Evolutionary conservation across 208 protist genomes (phyloP).

Genomic region (Acanthamoeba triangularis): DNA sequence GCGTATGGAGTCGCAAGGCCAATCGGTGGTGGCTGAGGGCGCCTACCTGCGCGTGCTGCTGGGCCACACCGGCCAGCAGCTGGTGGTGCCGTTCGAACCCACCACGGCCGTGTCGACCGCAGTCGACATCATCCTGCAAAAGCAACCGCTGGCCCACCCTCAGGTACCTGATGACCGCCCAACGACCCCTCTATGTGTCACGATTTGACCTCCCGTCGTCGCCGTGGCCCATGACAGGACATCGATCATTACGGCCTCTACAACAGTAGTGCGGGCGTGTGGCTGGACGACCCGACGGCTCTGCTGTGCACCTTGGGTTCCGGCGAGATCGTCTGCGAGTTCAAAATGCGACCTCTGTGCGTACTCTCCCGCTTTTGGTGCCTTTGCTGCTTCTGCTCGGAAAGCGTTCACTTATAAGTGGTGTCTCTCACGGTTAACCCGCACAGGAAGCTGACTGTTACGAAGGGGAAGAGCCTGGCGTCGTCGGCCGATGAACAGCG

Average conservation of each 20-base stretch:
- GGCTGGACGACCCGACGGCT: conserved; percentile 42
- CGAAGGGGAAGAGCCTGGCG: conserved; percentile 11
- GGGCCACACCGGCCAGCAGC: conserved; percentile 40
- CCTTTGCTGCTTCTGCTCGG: too few relatives aligned
- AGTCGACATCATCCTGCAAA: conserved; percentile 45
- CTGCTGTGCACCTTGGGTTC: background rate
- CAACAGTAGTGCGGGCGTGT: background rate
- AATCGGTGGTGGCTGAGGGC: background rate
- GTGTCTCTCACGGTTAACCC: too few relatives aligned
- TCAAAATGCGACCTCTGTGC: conserved; percentile 48
- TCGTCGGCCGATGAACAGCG: background rate
- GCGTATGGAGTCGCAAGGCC: background rate
- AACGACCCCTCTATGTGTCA: background rate
- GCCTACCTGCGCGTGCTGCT: conserved; percentile 42
- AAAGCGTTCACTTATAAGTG: too few relatives aligned
- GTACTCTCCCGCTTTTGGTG: background rate
- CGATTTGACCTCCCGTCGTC: background rate
- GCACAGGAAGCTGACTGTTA: background rate
- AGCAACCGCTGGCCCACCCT: conserved; percentile 23
- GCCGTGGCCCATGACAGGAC: background rate
- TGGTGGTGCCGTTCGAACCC: conserved; percentile 21
- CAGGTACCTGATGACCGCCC: background rate
- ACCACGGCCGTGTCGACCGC: conserved; percentile 11
- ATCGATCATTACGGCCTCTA: background rate
- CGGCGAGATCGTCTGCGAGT: conserved; percentile 37